A percentile compares a stretch with the other conserved stretches of the same genome.
Conservation (phyloP, 2,329 filamentous ascomycete species). For the Kalaharituber pfeilii region DNA sequence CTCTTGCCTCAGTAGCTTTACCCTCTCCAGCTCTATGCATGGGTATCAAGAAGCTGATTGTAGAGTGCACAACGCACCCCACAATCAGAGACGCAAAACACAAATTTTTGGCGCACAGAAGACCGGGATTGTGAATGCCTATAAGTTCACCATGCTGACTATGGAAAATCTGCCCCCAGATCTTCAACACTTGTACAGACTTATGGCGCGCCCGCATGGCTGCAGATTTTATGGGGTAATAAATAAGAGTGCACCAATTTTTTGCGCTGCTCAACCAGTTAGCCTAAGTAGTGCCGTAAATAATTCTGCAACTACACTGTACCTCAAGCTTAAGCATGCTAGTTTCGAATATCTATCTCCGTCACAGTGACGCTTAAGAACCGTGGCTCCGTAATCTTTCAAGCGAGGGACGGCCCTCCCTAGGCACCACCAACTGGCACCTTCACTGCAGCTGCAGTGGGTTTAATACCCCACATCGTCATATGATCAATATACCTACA, state of each 20-base stretch:
- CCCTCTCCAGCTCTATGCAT: background rate
- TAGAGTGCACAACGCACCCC: background rate
- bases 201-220: background rate
- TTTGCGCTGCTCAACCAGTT: too few relatives aligned
- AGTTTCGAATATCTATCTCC: too few relatives aligned
- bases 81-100: background rate
- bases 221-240: background rate
- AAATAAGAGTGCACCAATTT: too few relatives aligned
- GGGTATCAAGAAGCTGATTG: too few relatives aligned
- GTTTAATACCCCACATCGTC: background rate
- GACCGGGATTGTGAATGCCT: background rate
- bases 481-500: background rate
- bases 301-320: too few relatives aligned
- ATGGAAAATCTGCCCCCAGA: background rate
- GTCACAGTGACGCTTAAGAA: too few relatives aligned
- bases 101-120: background rate
- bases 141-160: too few relatives aligned
- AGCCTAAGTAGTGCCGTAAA: too few relatives aligned
- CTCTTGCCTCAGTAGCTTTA: too few relatives aligned
- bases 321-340: too few relatives aligned
- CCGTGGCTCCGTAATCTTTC: too few relatives aligned
- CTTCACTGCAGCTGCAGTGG: background rate
- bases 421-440: background rate
- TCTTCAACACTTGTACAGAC: background rate
- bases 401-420: background rate